Base-by-base conservation (phyloP, 2,329 filamentous ascomycete species). In the Trichothecium sympodiale region DNA sequence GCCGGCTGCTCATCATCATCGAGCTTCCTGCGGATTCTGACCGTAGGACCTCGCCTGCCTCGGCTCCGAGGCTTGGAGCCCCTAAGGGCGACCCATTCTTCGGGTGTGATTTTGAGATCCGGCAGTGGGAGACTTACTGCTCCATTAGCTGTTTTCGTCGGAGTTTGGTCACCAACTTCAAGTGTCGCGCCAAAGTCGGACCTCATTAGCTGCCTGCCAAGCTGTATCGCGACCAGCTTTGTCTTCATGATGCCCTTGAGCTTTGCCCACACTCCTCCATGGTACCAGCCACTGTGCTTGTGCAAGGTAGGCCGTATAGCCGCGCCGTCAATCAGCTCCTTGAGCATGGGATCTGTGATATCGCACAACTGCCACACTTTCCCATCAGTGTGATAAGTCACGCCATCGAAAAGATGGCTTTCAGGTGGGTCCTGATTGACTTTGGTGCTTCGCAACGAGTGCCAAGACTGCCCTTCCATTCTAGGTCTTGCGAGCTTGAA, bases 351-450 rank as follows among this genome's bases (percentile, higher is more conserved):
- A 48, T 96, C 89, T 0, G 76, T 81, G 37, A 96, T 80, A 55
- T 98, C 91, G 60, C 87, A 94, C 17, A 93, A 73, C 64, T 96
- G 91, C 82, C 87, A 98, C 34, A 91, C 80, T 49, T 91, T 91
- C 28, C 87, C 87, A 49, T 94, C 87, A 2, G 74, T 72, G 13
- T 76, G 75, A 37, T 89, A 75, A 3, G 70, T 71, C 40, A 77
- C 67, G 32, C 89, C 89, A 41, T 93, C 85, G 56, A 95, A 96
- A 2, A 89, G 64, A 55, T 96, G 88, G 36, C 69, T 79, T 20
- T 62, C 54, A 15, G 56, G 57, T 25, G 61, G 53, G 17, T 61
- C 59, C 31, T 61, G 60, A 8, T 55, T 44, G 25, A 34, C 49
- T 25, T 25, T 25, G 20, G 20, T 25, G 20, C 20, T 63, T 23